Evolutionary conservation across 768 basidiomycete genomes (phyloP), one percentile per base, ranked within the genome.

Genomic region (Leccinum broughii): DNA sequence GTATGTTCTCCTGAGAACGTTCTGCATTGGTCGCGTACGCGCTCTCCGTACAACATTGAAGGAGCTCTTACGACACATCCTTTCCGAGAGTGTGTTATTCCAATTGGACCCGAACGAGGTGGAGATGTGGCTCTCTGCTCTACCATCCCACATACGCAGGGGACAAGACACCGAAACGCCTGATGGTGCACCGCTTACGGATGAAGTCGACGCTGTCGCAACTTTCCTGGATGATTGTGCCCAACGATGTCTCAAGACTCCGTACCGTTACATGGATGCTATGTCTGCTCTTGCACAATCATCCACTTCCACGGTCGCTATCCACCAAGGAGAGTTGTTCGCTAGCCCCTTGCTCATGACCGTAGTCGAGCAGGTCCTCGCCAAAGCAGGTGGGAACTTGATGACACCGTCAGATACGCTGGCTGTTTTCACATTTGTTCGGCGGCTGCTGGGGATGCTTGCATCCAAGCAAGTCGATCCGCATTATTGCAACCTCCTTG

Each of bases 171-270:
- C 77, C 1, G 71, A 79, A 60, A 73, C 83, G 2, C 84, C 83
- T 1, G 85, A 89, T 59, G 83, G 80, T 4, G 74, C 80, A 0
- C 69, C 77, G 6, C 75, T 89, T 22, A 78, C 76, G 2, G 84
- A 83, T 50, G 90, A 89, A 74, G 76, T 77, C 11, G 79, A 81
- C 6, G 77, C 79, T 48, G 83, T 88, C 28, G 75, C 89, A 17
- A 59, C 73, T 0, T 94, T 97, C 75, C 66, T 97, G 11, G 95
- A 98, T 63, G 93, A 95, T 54, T 96, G 93, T 68, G 80, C 90
- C 3, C 87, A 89, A 59, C 81, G 92, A 17, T 94, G 89, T 65
- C 69, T 88, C 63, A 93, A 90, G 72, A 89, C 88, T 2, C 92
- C 93, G 0, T 91, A 94, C 70, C 83, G 85, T 30, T 98, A 96